These are phyloP conservation scores for Venturia pyrina DNA, from an alignment of 2,329 filamentous ascomycete species.

Conservation along the genomic window DNA sequence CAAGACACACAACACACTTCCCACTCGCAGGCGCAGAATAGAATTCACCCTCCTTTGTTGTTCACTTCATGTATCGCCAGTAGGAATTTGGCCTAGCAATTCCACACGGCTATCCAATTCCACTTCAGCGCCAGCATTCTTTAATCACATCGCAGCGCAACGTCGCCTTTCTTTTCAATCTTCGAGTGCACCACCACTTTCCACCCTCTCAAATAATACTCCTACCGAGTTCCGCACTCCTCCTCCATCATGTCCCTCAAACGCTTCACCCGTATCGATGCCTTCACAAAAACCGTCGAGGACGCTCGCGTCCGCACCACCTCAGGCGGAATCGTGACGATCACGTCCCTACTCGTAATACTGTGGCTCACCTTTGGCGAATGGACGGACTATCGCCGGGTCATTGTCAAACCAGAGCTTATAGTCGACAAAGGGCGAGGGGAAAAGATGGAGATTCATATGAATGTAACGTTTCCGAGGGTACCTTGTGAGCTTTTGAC, in stretches of 20 bases:
- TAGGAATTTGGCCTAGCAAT: background rate
- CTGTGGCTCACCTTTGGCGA: slow-evolving; percentile 87
- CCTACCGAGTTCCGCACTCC: background rate
- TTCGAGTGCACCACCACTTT: background rate
- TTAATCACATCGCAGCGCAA: background rate
- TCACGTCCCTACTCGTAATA: slow-evolving; percentile 79
- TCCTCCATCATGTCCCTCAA: slow-evolving; percentile 62
- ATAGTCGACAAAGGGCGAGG: slow-evolving; percentile 95
- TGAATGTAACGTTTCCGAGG: slow-evolving; percentile 92
- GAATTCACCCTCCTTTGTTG: background rate
- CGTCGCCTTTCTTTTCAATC: background rate
- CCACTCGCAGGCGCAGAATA: background rate
- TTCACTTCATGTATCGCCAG: background rate
- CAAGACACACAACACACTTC: background rate
- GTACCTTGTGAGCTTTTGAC: slow-evolving; percentile 93
- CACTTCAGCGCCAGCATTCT: background rate
- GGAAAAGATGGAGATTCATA: slow-evolving; percentile 97
- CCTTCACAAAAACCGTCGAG: slow-evolving; percentile 98
- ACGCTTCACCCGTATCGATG: slow-evolving; percentile 92
- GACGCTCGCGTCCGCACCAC: slow-evolving; percentile 94
- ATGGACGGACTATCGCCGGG: slow-evolving; percentile 84
- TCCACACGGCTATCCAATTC: background rate
- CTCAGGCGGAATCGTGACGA: slow-evolving; percentile 89
- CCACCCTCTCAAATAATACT: background rate
- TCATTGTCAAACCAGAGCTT: slow-evolving; percentile 82